Base-by-base conservation (phyloP, 1,284 basidiomycete genomes). In the Porogramme epimiltina region DNA sequence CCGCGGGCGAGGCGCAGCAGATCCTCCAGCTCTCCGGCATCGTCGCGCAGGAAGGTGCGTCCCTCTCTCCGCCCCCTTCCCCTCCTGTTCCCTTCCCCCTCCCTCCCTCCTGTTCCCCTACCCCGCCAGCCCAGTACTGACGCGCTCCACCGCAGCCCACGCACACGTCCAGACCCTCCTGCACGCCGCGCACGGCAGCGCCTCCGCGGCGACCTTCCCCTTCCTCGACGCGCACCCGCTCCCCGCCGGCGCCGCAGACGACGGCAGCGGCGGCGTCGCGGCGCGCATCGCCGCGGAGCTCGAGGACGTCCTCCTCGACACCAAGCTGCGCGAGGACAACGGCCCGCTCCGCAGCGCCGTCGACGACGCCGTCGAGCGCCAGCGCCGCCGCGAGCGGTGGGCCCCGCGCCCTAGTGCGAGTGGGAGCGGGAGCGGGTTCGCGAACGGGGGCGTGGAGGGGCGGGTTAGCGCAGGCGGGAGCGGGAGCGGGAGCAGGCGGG, bases 241-340 rank as follows among this genome's bases (percentile, higher is more conserved):
- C 19, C 28, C 28, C 8, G 48, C 39, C 18, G 26, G 45, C 18
- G 60, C 62, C 16, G 60, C 61, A 18, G 65, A 65, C 18, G 64
- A 68, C 61, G 19, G 64, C 64, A n/a, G n/a, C n/a, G n/a, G n/a
- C 18, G 64, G 68, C n/a, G 62, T 76, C n/a, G 70, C 82, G 43
- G 68, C 66, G 8, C 48, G 67, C 26, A 66, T 88, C 45, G 66
- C 74, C 38, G 59, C 65, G 15, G 84, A 85, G 67, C 82, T 87
- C 75, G 80, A 84, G 64, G 72, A 80, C 36, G 75, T 88, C 62
- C 69, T 87, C 43, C 75, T 89, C 6, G 87, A 89, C 68, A 71
- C 71, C 34, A 78, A 77, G 58, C 68, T 89, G 25, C 79, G 74
- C 65, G 73, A 70, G 49, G 75, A 81, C 28, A 71, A 62, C 1